phyloP scores from a whole-genome alignment of 768 basidiomycete genomes.

The Chiua virens region DNA sequence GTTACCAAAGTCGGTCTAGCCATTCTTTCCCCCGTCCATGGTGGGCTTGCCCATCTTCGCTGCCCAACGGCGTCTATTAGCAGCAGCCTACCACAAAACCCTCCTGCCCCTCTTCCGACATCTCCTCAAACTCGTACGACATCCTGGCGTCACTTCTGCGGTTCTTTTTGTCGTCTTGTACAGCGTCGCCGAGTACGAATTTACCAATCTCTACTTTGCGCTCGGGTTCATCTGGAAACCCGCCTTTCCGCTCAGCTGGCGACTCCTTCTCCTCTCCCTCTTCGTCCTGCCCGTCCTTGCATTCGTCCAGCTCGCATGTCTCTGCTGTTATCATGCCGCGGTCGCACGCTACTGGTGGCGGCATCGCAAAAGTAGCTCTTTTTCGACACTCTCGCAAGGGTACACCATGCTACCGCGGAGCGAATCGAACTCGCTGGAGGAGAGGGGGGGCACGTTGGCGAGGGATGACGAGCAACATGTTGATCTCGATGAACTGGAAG shows the following conservation, averaged over 20 bases:
- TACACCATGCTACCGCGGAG: conserved; percentile 11
- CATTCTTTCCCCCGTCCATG: conserved; percentile 2
- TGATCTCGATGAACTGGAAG: background rate
- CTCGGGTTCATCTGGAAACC: conserved; percentile 12
- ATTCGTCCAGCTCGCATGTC: conserved; percentile 4
- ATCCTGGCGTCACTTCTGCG: background rate
- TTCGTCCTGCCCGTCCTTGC: conserved; percentile 14
- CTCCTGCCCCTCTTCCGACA: background rate
- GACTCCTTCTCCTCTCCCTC: conserved; percentile 10
- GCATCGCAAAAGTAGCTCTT: background rate
- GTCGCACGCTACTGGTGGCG: background rate
- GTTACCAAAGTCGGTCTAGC: too few relatives aligned
- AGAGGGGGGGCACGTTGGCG: background rate
- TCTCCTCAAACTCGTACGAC: background rate
- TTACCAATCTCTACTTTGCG: conserved; percentile 9
- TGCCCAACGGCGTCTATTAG: background rate
- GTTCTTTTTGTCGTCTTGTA: conserved; percentile 6
- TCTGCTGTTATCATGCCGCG: background rate
- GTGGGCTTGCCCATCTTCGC: background rate
- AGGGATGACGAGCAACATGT: background rate
- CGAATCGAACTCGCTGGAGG: conserved; percentile 8
- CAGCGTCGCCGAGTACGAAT: conserved; percentile 5
- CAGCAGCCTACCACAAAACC: background rate
- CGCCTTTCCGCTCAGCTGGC: conserved; percentile 22
- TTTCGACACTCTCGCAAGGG: background rate